Evolutionary conservation across 2,329 filamentous ascomycete species (phyloP).

Genomic region (Colletotrichum spinosum): DNA sequence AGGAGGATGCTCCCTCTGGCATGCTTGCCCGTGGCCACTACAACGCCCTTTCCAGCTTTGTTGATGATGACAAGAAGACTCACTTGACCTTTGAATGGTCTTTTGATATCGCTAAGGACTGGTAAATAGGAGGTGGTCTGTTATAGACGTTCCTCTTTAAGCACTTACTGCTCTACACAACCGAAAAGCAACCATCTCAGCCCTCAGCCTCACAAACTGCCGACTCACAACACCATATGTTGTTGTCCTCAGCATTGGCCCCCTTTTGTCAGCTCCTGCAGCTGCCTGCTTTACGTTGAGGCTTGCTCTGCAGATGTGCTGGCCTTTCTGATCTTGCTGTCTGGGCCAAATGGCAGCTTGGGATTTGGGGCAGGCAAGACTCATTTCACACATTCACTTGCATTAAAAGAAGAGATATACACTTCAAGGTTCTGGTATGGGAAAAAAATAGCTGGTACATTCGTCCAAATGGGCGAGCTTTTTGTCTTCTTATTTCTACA

Average conservation of each 20-base stretch:
- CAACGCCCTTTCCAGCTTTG: conserved; percentile 87
- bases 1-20: conserved; percentile 91
- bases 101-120: conserved; percentile 97
- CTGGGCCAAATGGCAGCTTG: neutral
- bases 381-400: conserved; percentile 15
- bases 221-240: no score
- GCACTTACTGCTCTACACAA: neutral
- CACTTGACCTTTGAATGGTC: conserved; percentile 96
- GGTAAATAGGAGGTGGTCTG: conserved; percentile 63
- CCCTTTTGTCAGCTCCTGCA: no score
- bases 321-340: neutral
- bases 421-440: neutral
- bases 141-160: neutral
- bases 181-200: neutral
- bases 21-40: conserved; percentile 93
- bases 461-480: neutral
- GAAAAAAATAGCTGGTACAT: neutral
- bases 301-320: no score
- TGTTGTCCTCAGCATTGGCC: no score
- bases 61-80: conserved; percentile 92
- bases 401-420: conserved; percentile 1
- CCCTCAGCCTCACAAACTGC: no score
- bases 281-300: no score
- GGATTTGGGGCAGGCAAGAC: conserved; percentile 1
- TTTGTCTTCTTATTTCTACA: neutral